Evolutionary conservation across 78 protist genomes (phyloP), one percentile per base, ranked within the genome.

Genomic region (Pigoraptor vietnamica): DNA sequence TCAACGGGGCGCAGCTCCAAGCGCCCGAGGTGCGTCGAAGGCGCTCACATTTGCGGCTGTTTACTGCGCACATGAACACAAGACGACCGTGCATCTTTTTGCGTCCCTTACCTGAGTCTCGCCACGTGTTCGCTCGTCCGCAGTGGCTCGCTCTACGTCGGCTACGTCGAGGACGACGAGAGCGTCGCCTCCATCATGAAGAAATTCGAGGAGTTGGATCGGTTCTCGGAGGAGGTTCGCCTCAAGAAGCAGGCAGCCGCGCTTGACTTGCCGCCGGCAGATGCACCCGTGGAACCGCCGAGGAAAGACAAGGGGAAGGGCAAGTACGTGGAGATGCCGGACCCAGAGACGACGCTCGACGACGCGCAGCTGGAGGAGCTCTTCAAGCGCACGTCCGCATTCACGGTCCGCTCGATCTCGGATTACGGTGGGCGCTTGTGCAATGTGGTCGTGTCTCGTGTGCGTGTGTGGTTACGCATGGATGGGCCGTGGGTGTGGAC

Each of bases 101-200:
- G 14, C 67, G 6, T 48, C 67, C 67, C 6, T 48, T 48, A 48
- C 67, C 14, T 48, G 67, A 48, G 6, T 48, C 29, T 48, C 29
- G 6, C 14, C 14, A 48, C 14, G 67, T 48, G 67, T 48, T 48
- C 14, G 6, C 14, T 48, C 29, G 6, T 48, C 67, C 67, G 14
- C 84, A 88, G 90, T 9, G 56, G 36, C 40, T 19, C 90, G 90
- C 35, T n/a, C 56, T 88, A 34, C 40, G 90, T 88, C 19, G 90
- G 90, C 40, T 88, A 88, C 19, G 90, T 88, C 37, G 56, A 48
- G 35, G 90, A 88, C 90, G 90, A 88, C 9, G 90, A 88, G 35
- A 39, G 83, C 83, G 40, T 88, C 34, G 90, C 19, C 10, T 19
- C 79, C 19, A 88, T 88, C 34, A 48, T 88, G 79, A n/a, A 37